Conservation (phyloP, 1,284 basidiomycete species). For the Termitomyces sp. region DNA sequence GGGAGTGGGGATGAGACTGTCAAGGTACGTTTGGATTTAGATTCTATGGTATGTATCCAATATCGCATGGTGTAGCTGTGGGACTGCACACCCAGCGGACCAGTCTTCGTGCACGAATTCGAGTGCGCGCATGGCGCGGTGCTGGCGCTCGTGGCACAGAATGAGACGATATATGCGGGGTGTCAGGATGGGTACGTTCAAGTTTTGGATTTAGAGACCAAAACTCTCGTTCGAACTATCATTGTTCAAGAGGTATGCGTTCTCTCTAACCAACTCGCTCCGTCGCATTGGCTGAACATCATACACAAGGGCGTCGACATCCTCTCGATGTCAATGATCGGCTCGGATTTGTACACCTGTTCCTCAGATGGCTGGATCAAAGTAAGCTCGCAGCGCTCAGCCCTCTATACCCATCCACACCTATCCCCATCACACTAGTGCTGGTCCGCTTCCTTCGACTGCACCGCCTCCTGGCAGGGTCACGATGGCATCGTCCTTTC, state of each 20-base stretch:
- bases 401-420: background rate
- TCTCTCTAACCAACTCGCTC: background rate
- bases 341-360: conserved; percentile 77
- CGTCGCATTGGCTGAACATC: conserved; percentile 22
- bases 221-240: conserved; percentile 79
- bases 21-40: conserved; percentile 48
- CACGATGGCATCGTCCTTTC: conserved; percentile 83
- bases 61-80: conserved; percentile 52
- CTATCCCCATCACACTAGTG: conserved; percentile 37
- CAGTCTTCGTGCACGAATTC: conserved; percentile 54
- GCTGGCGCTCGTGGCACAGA: conserved; percentile 71
- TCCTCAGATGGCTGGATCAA: conserved; percentile 81
- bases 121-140: conserved; percentile 67
- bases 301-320: conserved; percentile 59
- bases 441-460: conserved; percentile 80
- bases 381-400: no score
- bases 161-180: conserved; percentile 85
- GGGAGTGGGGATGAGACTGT: conserved; percentile 88
- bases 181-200: conserved; percentile 92
- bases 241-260: conserved; percentile 71
- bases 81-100: conserved; percentile 51
- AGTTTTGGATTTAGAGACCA: conserved; percentile 89
- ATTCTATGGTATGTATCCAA: background rate
- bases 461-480: conserved; percentile 74
- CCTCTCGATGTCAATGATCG: conserved; percentile 70